Conservation (phyloP, 306 rosid genomes). For the Casuarina glauca region DNA sequence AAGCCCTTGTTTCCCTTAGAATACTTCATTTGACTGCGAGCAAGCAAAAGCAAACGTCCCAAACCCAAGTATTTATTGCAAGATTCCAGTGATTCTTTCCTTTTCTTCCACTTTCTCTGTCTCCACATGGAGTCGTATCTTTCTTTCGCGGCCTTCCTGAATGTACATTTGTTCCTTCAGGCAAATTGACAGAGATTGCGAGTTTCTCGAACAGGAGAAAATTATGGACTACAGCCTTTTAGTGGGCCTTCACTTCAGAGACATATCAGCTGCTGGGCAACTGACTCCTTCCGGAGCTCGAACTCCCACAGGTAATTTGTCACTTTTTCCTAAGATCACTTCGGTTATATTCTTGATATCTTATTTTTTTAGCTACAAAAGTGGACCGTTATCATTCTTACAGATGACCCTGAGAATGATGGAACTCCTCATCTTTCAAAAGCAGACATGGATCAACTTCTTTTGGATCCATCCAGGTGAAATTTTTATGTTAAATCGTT, state of each 20-base stretch:
- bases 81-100: neutral
- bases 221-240: constrained; percentile 91
- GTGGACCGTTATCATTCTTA: constrained; percentile 10
- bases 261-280: constrained; percentile 63
- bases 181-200: constrained; percentile 87
- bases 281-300: constrained; percentile 51
- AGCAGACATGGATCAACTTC: constrained; percentile 63
- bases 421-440: constrained; percentile 46
- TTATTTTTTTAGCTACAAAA: neutral
- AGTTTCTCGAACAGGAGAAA: constrained; percentile 87
- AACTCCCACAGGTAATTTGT: constrained; percentile 50
- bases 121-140: constrained; percentile 16
- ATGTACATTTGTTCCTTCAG: constrained; percentile 36
- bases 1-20: constrained; percentile 10
- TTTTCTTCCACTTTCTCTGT: neutral
- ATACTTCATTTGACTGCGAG: neutral
- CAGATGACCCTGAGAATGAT: constrained; percentile 51
- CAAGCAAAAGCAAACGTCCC: neutral
- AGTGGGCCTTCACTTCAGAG: constrained; percentile 83
- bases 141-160: neutral
- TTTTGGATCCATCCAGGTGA: constrained; percentile 73
- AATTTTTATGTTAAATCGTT: constrained; percentile 19
- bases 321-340: constrained; percentile 10
- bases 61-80: constrained; percentile 1
- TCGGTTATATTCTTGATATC: neutral